phyloP scores from a whole-genome alignment of 192 early-diverging fungal species.

The Lunasporangiospora selenospora region DNA sequence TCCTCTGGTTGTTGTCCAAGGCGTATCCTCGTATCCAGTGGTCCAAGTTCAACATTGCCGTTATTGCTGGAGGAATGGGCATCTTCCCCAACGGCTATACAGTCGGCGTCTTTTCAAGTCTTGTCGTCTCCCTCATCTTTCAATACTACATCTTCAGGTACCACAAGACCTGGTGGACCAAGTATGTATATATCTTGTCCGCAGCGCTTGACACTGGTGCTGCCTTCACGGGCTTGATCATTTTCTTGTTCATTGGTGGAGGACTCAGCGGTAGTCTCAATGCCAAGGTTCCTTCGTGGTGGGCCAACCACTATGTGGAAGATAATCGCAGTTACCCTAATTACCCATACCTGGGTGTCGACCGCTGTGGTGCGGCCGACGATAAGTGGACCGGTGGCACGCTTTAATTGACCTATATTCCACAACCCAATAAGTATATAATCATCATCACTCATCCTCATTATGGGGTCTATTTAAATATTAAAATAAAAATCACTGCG shows the following conservation, averaged over 20 bases:
- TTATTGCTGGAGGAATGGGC: conserved; percentile 53
- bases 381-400: conserved; percentile 15
- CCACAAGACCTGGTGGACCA: conserved; percentile 57
- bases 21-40: conserved; percentile 49
- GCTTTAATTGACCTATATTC: too few relatives aligned
- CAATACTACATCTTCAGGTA: conserved; percentile 56
- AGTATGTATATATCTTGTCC: conserved; percentile 72
- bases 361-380: conserved; percentile 26
- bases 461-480: too few relatives aligned
- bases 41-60: conserved; percentile 57
- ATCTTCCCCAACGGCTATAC: conserved; percentile 56
- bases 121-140: conserved; percentile 50
- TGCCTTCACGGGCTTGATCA: conserved; percentile 50
- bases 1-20: conserved; percentile 58
- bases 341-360: conserved; percentile 3
- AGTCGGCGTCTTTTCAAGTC: conserved; percentile 24
- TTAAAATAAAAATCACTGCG: conserved; percentile 2
- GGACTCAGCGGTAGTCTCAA: conserved; percentile 21
- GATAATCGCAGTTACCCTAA: conserved; percentile 10
- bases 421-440: too few relatives aligned
- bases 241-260: conserved; percentile 61
- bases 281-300: conserved; percentile 13
- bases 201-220: conserved; percentile 71
- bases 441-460: too few relatives aligned
- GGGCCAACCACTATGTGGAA: conserved; percentile 19